Conservation (phyloP, 129 eudicot species). For the Flaveria trinervia region DNA sequence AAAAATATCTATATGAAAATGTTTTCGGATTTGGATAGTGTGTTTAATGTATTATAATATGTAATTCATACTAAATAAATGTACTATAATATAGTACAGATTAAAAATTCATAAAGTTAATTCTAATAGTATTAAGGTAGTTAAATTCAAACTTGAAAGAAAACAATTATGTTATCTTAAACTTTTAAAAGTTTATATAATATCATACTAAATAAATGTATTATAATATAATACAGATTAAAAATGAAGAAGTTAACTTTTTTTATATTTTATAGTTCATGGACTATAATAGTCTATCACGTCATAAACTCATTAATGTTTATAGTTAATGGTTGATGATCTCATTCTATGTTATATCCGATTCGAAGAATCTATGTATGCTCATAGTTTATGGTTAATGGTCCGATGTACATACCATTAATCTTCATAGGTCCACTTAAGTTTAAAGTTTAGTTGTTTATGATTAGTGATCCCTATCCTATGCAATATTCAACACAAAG, state of each 20-base stretch:
- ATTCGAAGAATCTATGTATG: conserved; percentile 6
- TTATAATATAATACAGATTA: neutral
- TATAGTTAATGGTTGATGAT: conserved; percentile 7
- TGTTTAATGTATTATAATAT: too few relatives aligned
- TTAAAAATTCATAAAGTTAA: too few relatives aligned
- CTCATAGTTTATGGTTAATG: conserved; percentile 17
- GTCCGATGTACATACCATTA: conserved; percentile 2
- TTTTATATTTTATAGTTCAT: neutral
- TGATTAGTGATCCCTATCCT: neutral
- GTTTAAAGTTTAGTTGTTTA: neutral
- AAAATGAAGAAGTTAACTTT: neutral
- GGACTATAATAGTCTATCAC: neutral
- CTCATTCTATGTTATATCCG: neutral
- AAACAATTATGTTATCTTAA: too few relatives aligned
- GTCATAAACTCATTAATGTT: neutral
- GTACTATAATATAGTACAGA: too few relatives aligned
- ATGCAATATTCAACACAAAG: neutral
- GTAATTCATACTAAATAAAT: too few relatives aligned
- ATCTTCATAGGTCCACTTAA: neutral
- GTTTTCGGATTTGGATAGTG: too few relatives aligned
- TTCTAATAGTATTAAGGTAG: too few relatives aligned
- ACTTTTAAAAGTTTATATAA: too few relatives aligned
- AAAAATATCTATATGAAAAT: too few relatives aligned
- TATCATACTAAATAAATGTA: too few relatives aligned
- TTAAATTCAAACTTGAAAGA: too few relatives aligned